Conservation (phyloP, 2,329 filamentous ascomycete genomes). For the Fusarium sp. region DNA sequence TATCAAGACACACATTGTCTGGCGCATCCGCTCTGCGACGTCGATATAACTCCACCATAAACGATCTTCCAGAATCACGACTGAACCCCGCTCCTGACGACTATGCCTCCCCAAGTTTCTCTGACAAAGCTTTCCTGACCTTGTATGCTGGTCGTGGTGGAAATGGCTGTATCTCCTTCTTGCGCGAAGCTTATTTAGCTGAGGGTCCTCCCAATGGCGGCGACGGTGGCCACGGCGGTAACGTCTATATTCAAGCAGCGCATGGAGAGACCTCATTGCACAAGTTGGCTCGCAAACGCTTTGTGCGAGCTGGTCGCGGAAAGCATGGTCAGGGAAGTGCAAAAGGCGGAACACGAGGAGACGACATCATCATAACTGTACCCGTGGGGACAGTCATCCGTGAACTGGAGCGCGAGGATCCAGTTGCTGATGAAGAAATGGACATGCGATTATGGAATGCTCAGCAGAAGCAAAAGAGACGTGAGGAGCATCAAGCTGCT, state of each 20-base stretch:
- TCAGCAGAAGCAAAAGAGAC: slow-evolving; percentile 49
- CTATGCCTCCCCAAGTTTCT: slow-evolving; percentile 84
- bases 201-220: slow-evolving; percentile 95
- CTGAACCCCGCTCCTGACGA: slow-evolving; percentile 87
- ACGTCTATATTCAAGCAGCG: slow-evolving; percentile 93
- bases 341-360: slow-evolving; percentile 80
- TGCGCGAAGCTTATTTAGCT: slow-evolving; percentile 88
- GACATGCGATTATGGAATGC: slow-evolving; percentile 49
- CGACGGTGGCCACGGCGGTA: slow-evolving; percentile 91
- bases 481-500: slow-evolving; percentile 50
- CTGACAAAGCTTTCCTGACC: slow-evolving; percentile 83
- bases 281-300: slow-evolving; percentile 83
- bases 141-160: slow-evolving; percentile 85
- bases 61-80: slow-evolving; percentile 62
- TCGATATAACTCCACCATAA: slow-evolving; percentile 47
- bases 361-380: slow-evolving; percentile 88
- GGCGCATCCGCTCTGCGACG: slow-evolving; percentile 21
- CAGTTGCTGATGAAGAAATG: slow-evolving; percentile 72
- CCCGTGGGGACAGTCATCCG: slow-evolving; percentile 92
- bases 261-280: slow-evolving; percentile 92
- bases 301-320: slow-evolving; percentile 80
- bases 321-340: slow-evolving; percentile 81
- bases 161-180: slow-evolving; percentile 92
- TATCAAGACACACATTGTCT: slow-evolving; percentile 23
- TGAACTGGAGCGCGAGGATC: slow-evolving; percentile 83